Evolutionary conservation across 1,139 yeast species (phyloP).

Genomic region (Yamadazyma conglobata): DNA sequence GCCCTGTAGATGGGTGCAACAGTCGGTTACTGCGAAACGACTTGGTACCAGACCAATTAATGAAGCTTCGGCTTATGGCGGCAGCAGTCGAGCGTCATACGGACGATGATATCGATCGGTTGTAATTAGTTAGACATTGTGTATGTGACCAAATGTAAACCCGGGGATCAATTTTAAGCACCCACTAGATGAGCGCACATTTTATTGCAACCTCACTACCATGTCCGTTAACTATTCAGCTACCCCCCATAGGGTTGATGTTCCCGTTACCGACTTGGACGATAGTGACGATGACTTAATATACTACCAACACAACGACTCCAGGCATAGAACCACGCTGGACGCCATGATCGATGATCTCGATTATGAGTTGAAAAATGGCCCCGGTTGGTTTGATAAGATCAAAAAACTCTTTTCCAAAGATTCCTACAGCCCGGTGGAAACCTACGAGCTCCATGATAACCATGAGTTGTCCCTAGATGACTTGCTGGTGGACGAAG

Average conservation of each 20-base stretch:
- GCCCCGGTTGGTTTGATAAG: slow-evolving; percentile 2
- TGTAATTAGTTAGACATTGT: no score
- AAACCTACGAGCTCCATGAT: slow-evolving; percentile 14
- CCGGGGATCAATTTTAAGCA: no score
- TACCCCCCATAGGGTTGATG: slow-evolving; percentile 42
- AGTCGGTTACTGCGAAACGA: slow-evolving; percentile 23
- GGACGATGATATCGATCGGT: slow-evolving; percentile 7
- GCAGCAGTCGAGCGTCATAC: not conserved
- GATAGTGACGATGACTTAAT: slow-evolving; percentile 40
- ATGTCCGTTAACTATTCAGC: slow-evolving; percentile 15
- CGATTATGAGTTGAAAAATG: slow-evolving; percentile 7
- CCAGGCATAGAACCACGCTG: slow-evolving; percentile 2
- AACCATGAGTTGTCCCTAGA: slow-evolving; percentile 5
- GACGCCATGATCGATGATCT: slow-evolving; percentile 13
- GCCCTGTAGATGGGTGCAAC: slow-evolving; percentile 53
- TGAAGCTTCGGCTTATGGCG: slow-evolving; percentile 47
- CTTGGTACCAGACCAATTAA: slow-evolving; percentile 43
- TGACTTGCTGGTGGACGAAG: slow-evolving; percentile 7
- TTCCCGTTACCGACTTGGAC: slow-evolving; percentile 59
- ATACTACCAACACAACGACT: slow-evolving; percentile 18
- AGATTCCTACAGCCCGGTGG: slow-evolving; percentile 8
- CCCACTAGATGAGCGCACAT: not conserved
- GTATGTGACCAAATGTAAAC: no score
- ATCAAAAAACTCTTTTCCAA: slow-evolving; percentile 4
- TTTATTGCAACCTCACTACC: not conserved